Percentiles rank a stretch among this genome's conserved stretches.
phyloP scores from a whole-genome alignment of 75 land plant species.

The Pinus taeda region DNA sequence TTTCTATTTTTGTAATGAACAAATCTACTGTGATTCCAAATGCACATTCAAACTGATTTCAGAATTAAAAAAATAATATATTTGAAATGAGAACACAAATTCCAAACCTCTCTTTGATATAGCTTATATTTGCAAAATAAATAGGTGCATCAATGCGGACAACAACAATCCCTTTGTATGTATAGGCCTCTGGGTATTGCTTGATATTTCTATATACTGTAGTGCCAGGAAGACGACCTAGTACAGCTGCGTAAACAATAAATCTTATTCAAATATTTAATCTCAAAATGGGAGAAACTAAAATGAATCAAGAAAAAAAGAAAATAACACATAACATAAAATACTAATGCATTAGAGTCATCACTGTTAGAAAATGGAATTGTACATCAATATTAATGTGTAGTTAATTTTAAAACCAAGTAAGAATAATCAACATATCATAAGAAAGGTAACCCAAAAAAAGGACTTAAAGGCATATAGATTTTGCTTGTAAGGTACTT shows the following conservation, averaged over 20 bases:
- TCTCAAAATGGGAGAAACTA: background rate
- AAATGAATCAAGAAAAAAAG: background rate
- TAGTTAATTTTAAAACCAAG: no score
- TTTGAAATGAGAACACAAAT: background rate
- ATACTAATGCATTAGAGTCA: background rate
- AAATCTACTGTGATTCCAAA: background rate
- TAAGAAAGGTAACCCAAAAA: no score
- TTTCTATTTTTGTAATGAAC: background rate
- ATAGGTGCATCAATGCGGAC: slow-evolving; percentile 97
- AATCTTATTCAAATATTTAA: background rate
- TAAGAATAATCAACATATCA: no score
- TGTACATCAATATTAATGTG: no score
- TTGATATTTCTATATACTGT: slow-evolving; percentile 85
- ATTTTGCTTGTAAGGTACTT: no score
- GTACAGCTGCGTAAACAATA: slow-evolving; percentile 60
- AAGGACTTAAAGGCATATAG: no score
- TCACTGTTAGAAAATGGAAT: no score
- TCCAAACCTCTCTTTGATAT: slow-evolving; percentile 87
- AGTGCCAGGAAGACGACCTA: slow-evolving; percentile 97
- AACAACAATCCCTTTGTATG: slow-evolving; percentile 91
- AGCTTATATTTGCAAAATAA: slow-evolving; percentile 94
- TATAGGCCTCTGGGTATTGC: slow-evolving; percentile 97
- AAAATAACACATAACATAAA: background rate
- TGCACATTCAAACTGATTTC: background rate
- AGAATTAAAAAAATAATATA: background rate